A percentile compares a stretch with the other conserved stretches of the same genome.
Evolutionary conservation across 805 yeast genomes (phyloP).

Genomic region (Candida ficus): DNA sequence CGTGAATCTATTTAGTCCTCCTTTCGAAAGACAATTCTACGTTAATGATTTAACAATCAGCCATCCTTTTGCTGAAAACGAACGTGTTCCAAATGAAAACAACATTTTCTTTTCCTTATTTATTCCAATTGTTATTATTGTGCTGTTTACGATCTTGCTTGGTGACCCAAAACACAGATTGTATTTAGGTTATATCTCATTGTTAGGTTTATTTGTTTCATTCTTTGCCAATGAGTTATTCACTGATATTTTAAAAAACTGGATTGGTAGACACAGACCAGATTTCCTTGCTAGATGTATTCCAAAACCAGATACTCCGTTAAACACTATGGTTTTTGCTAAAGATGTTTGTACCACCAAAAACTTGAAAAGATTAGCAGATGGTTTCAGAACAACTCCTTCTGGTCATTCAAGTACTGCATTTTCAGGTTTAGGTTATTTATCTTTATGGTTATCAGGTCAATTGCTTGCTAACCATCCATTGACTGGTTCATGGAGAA

Average conservation of each 20-base stretch:
- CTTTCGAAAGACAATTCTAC: slow-evolving; percentile 75
- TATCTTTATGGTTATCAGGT: slow-evolving; percentile 62
- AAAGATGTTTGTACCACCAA: slow-evolving; percentile 60
- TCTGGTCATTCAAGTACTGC: slow-evolving; percentile 75
- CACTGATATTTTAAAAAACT: slow-evolving; percentile 72
- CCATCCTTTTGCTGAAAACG: slow-evolving; percentile 75
- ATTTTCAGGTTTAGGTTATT: slow-evolving; percentile 61
- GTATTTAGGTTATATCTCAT: slow-evolving; percentile 57
- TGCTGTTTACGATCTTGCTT: slow-evolving; percentile 26
- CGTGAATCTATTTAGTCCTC: slow-evolving; percentile 35
- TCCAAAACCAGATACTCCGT: slow-evolving; percentile 58
- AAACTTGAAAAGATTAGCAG: slow-evolving; percentile 40
- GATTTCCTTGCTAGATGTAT: slow-evolving; percentile 84
- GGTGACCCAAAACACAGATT: slow-evolving; percentile 46
- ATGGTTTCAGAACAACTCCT: slow-evolving; percentile 80
- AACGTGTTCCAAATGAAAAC: slow-evolving; percentile 57
- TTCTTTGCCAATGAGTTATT: slow-evolving; percentile 54
- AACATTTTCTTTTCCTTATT: slow-evolving; percentile 50
- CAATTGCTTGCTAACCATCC: slow-evolving; percentile 50
- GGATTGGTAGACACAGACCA: slow-evolving; percentile 89
- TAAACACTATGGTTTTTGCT: slow-evolving; percentile 50
- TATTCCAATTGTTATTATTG: slow-evolving; percentile 42
- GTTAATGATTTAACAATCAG: slow-evolving; percentile 71
- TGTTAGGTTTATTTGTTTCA: slow-evolving; percentile 61
- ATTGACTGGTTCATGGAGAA: slow-evolving; percentile 59